Evolutionary conservation across 805 yeast genomes (phyloP).

Genomic region (Candida sonorensis): DNA sequence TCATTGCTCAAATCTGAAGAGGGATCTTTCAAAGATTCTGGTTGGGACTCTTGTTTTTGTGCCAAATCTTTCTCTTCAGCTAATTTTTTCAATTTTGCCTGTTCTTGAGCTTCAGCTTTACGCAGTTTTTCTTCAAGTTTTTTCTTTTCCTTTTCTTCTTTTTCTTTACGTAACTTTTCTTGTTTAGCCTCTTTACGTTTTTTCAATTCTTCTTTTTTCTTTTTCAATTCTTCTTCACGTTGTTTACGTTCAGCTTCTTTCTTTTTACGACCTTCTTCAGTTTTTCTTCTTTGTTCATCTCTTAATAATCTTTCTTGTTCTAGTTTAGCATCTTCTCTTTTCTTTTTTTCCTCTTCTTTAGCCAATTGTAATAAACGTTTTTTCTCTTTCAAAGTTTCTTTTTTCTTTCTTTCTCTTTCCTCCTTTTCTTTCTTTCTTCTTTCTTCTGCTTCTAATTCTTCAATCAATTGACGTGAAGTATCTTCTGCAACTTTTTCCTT

Average conservation of each 20-base stretch:
- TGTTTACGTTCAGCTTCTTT: constrained; percentile 36
- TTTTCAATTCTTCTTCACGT: constrained; percentile 34
- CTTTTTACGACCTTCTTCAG: constrained; percentile 41
- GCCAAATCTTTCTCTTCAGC: constrained; percentile 26
- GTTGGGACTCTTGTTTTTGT: no score
- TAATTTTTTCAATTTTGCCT: constrained; percentile 22
- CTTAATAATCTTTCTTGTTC: constrained; percentile 36
- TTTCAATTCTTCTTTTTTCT: constrained; percentile 34
- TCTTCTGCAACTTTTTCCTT: constrained; percentile 79
- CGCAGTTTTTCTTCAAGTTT: constrained; percentile 27
- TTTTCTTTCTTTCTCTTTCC: constrained; percentile 56
- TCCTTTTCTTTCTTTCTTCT: constrained; percentile 57
- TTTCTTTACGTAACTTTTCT: constrained; percentile 29
- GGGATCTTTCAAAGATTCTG: no score
- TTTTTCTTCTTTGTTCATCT: constrained; percentile 34
- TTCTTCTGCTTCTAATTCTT: constrained; percentile 67
- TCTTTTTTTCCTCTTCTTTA: constrained; percentile 53
- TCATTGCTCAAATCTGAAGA: no score
- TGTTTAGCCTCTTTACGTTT: constrained; percentile 33
- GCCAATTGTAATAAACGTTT: constrained; percentile 55
- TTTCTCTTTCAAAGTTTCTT: constrained; percentile 67
- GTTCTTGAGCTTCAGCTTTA: constrained; percentile 26
- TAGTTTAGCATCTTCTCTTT: constrained; percentile 48
- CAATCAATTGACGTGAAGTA: constrained; percentile 51
- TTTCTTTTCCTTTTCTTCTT: constrained; percentile 33